Evolutionary conservation across 169 alveolate genomes (phyloP).

Genomic region (Perkinsus marinus): DNA sequence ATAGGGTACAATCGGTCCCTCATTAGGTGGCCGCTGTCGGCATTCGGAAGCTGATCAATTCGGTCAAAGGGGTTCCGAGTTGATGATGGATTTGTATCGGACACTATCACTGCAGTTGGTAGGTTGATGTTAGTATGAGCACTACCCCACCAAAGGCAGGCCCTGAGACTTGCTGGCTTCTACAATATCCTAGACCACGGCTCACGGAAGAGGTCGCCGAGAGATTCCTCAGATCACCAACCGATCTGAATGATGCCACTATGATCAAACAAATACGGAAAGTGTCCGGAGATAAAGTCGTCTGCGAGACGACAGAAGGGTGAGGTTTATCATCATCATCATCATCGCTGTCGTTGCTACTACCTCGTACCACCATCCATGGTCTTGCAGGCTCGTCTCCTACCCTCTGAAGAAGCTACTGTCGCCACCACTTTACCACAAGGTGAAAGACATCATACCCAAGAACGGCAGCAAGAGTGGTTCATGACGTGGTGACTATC

Average conservation of each 20-base stretch:
- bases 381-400: neutral
- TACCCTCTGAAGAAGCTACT: neutral
- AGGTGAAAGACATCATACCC: neutral
- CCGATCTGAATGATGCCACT: neutral
- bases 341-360: neutral
- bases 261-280: neutral
- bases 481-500: no score
- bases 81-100: no score
- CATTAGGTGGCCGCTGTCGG: no score
- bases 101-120: neutral
- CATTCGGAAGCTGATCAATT: no score
- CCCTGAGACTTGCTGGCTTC: neutral
- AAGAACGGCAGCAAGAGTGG: neutral
- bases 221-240: neutral
- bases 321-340: neutral
- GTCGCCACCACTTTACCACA: neutral
- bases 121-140: neutral
- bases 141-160: neutral
- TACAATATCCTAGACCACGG: neutral
- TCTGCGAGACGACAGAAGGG: neutral
- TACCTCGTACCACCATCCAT: no score
- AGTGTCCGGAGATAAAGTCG: neutral
- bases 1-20: no score
- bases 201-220: neutral
- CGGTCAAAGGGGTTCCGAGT: no score